Base-by-base conservation (phyloP, 2,329 filamentous ascomycete genomes). In the Penicillium sp. region DNA sequence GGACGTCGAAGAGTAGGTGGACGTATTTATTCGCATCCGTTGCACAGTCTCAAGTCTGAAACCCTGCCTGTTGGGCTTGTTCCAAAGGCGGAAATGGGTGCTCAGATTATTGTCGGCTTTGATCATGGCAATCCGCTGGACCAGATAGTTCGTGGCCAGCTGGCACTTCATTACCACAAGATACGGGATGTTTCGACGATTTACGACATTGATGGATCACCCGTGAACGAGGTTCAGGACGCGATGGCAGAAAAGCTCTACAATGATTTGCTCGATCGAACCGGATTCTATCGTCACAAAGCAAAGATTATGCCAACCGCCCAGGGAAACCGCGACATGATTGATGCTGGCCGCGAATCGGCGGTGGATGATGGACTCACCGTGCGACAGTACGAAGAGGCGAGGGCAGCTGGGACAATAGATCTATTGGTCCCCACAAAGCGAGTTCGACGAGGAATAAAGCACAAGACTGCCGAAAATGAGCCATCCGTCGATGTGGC, bases 31-130 rank as follows among this genome's bases (percentile, higher is more conserved):
- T 99, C 94, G 53, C 91, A 88, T 70, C 85, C 84, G 47, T 74
- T 88, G 59, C 79, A 78, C 79, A 82, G 86, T 78, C 78, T 89
- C 79, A 73, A 83, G 73, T 75, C 79, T 55, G 70, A 79, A 69
- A 75, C 77, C 63, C 66, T 86, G 70, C 76, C 81, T 71, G 68
- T 80, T 64, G 71, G 80, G 75, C 84, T 82, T 73, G 83, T 77
- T 50, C 89, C 89, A 69, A 97, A 93, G 21, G 94, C 91, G 33
- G 94, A 99, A 73, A 96, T 97, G 87, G 94, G 94, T 29, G 94
- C 93, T 55, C 96, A 99, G 82, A 97, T 99, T 59, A 92, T 99
- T 60, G 97, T 96, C 35, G 94, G 94, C 0, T 99, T 97, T 72
- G 92, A 97, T 65, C 86, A 91, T 64, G 96, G 96, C 19, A 99